Percentiles rank a stretch among this genome's conserved stretches.
Conservation (phyloP, 148 eudicot genomes). For the Bassia scoparia region DNA sequence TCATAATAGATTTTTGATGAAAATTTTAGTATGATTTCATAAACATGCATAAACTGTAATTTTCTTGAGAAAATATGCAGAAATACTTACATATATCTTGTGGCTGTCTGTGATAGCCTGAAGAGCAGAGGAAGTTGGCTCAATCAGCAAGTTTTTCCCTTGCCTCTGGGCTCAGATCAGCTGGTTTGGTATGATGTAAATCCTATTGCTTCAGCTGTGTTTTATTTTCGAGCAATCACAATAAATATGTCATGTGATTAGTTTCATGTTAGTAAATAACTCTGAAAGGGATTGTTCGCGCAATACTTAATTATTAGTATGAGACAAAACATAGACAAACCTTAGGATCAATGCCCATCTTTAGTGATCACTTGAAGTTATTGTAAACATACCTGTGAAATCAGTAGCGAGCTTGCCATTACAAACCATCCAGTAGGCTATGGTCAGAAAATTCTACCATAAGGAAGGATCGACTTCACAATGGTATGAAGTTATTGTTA, state of each 20-base stretch:
- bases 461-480: conserved; percentile 76
- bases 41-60: too few relatives aligned
- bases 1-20: too few relatives aligned
- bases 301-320: neutral
- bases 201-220: conserved; percentile 70
- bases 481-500: conserved; percentile 66
- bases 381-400: conserved; percentile 57
- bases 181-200: conserved; percentile 55
- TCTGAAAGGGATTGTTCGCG: too few relatives aligned
- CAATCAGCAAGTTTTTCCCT: conserved; percentile 45
- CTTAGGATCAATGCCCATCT: neutral
- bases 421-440: conserved; percentile 78
- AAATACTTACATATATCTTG: conserved; percentile 51
- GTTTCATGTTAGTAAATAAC: neutral
- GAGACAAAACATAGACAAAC: neutral
- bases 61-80: neutral
- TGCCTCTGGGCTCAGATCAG: conserved; percentile 54
- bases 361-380: too few relatives aligned
- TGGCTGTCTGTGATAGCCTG: conserved; percentile 63
- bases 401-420: conserved; percentile 96
- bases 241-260: neutral
- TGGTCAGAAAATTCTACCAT: conserved; percentile 67
- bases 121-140: conserved; percentile 67
- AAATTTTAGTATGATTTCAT: too few relatives aligned
- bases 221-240: neutral